A percentile compares a stretch with the other conserved stretches of the same genome.
These are phyloP conservation scores for Nakazawaea sp. DNA, from an alignment of 805 yeast genomes.

Conservation along the genomic window DNA sequence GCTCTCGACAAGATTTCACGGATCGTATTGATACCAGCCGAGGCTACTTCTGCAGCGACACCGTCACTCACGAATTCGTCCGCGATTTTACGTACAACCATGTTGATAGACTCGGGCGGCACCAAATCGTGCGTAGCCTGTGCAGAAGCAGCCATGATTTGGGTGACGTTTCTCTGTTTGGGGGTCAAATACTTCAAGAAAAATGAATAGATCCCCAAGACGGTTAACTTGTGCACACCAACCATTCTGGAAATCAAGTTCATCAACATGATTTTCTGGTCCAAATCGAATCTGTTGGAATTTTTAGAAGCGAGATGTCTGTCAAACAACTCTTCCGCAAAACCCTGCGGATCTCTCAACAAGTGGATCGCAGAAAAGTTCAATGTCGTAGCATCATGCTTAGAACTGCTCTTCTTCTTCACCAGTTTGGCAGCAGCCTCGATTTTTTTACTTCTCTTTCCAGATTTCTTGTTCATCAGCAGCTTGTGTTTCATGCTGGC, in stretches of 20 bases:
- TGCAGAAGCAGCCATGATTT: slow-evolving; percentile 93
- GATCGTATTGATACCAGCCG: slow-evolving; percentile 95
- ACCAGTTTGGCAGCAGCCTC: slow-evolving; percentile 55
- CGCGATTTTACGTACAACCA: slow-evolving; percentile 85
- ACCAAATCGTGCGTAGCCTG: slow-evolving; percentile 96
- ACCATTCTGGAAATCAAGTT: slow-evolving; percentile 82
- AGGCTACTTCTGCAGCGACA: slow-evolving; percentile 95
- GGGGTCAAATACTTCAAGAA: slow-evolving; percentile 89
- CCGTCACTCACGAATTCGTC: slow-evolving; percentile 98
- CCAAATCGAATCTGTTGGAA: slow-evolving; percentile 67
- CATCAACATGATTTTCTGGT: slow-evolving; percentile 84
- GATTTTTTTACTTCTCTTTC: slow-evolving; percentile 68
- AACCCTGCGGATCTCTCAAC: slow-evolving; percentile 95
- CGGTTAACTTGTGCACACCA: slow-evolving; percentile 91
- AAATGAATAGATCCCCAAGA: slow-evolving; percentile 83
- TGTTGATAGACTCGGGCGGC: slow-evolving; percentile 85
- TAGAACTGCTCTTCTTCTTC: slow-evolving; percentile 57
- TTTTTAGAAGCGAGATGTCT: slow-evolving; percentile 66
- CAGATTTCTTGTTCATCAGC: slow-evolving; percentile 75
- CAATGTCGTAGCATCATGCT: slow-evolving; percentile 58
- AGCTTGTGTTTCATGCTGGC: slow-evolving; percentile 70
- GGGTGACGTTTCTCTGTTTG: slow-evolving; percentile 90
- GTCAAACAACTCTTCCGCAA: slow-evolving; percentile 78
- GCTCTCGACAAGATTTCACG: slow-evolving; percentile 91
- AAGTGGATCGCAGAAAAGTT: slow-evolving; percentile 94